Evolutionary conservation across 176 grass and related monocot species (phyloP), one percentile per base, ranked within the genome.

Genomic region (Carex littledalei): DNA sequence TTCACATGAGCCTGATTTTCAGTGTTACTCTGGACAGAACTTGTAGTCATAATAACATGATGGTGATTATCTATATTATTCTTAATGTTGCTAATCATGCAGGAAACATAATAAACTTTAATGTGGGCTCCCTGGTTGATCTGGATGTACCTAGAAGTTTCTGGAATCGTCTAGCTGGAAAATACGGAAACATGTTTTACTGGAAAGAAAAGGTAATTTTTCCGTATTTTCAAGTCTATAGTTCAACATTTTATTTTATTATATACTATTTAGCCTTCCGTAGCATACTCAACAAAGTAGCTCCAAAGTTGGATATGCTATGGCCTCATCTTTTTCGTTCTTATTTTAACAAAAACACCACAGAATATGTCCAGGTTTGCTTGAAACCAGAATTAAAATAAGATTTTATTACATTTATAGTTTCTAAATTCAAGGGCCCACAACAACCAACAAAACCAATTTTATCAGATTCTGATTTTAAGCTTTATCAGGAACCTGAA

Each of bases 21-120:
- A 81, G 17, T 54, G 52, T 34, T n/a, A 9, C 35, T 32, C 54
- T 43, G 18, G 47, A 66, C 34, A 60, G 26, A 37, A 29, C 24
- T 72, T 55, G 73, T 15, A 43, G 41, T 79, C 45, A 15, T 56
- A 58, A 55, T 55, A 21, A 76, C 20, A 53, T 83, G 16, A 45
- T 43, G 62, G 10, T 34, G 13, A 83, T 47, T 65, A 59, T 13
- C 15, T 78, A 78, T 78, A 24, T 61, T 78, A 39, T 50, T 20
- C 75, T 9, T 18, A 57, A 63, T 47, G 79, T 64, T 81, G 55
- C 35, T 81, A 60, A 77, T 83, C 67, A 84, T 64, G 43, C 66
- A 98, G 95, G 95, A 31, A 94, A 98, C 75, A 89, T 98, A 61
- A 86, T 98, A 93, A 93, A 98, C 85, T 98, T 98, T 35, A 93